Evolutionary conservation across 345 rosid species (phyloP).

Genomic region (Xanthoceras sorbifolium): DNA sequence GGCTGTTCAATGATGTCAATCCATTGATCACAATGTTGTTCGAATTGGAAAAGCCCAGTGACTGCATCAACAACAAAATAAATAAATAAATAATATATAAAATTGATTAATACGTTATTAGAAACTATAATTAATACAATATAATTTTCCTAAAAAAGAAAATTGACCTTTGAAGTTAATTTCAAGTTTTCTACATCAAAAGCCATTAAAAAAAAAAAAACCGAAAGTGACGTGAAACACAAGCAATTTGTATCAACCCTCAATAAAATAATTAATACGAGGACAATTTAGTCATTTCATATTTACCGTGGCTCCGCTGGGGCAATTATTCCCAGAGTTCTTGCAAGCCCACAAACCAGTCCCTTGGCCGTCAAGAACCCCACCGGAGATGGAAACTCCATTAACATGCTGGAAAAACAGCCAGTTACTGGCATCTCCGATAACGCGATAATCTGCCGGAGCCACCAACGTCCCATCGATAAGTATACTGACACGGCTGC

Average conservation of each 20-base stretch:
- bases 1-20: constrained; percentile 66
- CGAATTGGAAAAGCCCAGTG: constrained; percentile 51
- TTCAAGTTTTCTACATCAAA: not conserved
- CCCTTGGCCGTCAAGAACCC: constrained; percentile 64
- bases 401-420: constrained; percentile 45
- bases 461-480: constrained; percentile 73
- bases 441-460: constrained; percentile 46
- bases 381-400: constrained; percentile 59
- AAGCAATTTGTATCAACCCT: no score
- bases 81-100: no score
- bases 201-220: not conserved
- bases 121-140: not conserved
- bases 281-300: not conserved
- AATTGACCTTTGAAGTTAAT: not conserved
- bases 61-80: constrained; percentile 45
- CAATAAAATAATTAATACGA: not conserved
- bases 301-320: constrained; percentile 67
- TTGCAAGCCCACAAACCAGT: constrained; percentile 69
- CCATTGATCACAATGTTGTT: constrained; percentile 52
- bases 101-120: not conserved
- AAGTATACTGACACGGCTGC: constrained; percentile 33
- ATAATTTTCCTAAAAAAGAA: not conserved
- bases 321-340: constrained; percentile 48
- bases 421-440: constrained; percentile 45
- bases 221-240: no score